Base-by-base conservation (phyloP, 2,329 filamentous ascomycete genomes). In the Cercospora sp. region DNA sequence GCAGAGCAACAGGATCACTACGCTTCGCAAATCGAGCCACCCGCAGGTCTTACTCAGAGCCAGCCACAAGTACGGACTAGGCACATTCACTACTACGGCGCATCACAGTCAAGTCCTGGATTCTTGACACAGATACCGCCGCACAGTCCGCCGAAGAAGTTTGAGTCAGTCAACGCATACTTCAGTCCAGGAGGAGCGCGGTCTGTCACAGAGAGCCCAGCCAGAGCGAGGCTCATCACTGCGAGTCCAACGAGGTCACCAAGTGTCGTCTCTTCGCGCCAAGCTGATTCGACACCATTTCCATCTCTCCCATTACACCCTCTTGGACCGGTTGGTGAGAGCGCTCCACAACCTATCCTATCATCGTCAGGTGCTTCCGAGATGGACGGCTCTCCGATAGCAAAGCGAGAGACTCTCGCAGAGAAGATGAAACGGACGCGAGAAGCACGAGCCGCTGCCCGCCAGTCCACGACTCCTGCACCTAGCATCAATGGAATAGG, bases 281-380 rank as follows among this genome's bases (percentile, higher is more conserved):
- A 45, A 40, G 37, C 53, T 10, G 45, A 61, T 4, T 72, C 74
- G 6, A 76, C 70, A 30, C 66, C 74, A 13, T 63, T 77, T 2
- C 70, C 72, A 40, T 70, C 74, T 3, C 18, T 75, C 4, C 75
- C 77, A 10, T 66, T 69, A 0, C 66, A 73, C 9, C 65, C 69
- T 10, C 63, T 73, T 8, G 65, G 68, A 7, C 68, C 66, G 4
- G 30, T 77, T 43, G 76, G 76, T 7, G 73, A 72, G 40, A 77
- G 75, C 57, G 74, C 74, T 24, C 74, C 74, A 34, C 32, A 61
- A 34, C 51, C 55, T 13, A 16, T 70, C 5, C 26, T 30, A 13
- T 12, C 60, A 13, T 66, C 58, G 21, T 49, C 55, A 6, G 28
- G 53, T 18, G 34, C 61, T 24, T 59, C 21, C 4, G 63, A 45